phyloP scores from a whole-genome alignment of 1,139 yeast species.

The Blastobotrys apis region DNA sequence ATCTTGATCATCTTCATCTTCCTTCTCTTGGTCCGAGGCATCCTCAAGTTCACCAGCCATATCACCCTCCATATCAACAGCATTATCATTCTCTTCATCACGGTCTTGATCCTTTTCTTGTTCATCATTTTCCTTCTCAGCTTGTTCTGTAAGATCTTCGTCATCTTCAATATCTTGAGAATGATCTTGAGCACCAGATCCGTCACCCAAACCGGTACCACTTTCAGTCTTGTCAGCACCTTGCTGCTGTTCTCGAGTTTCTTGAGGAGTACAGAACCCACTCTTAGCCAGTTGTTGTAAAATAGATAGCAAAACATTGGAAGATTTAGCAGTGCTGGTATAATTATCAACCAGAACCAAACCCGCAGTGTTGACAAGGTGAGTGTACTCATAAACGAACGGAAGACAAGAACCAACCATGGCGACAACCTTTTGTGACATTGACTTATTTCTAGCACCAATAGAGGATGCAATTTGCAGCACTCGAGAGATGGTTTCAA shows the following conservation, averaged over 20 bases:
- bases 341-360: conserved; percentile 19
- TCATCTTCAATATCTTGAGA: conserved; percentile 89
- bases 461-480: neutral
- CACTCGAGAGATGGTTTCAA: neutral
- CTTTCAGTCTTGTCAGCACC: conserved; percentile 47
- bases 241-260: conserved; percentile 62
- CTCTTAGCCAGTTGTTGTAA: conserved; percentile 63
- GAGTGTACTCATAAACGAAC: conserved; percentile 30
- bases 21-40: conserved; percentile 53
- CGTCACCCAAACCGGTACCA: conserved; percentile 98
- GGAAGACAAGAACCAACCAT: conserved; percentile 37
- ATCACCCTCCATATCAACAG: conserved; percentile 92
- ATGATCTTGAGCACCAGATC: conserved; percentile 79
- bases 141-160: conserved; percentile 85
- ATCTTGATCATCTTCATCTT: conserved; percentile 50
- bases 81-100: conserved; percentile 56
- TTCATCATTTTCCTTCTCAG: conserved; percentile 78
- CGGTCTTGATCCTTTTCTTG: conserved; percentile 59
- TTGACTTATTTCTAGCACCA: neutral
- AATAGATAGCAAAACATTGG: conserved; percentile 54
- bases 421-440: conserved; percentile 33
- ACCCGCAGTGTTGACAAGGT: conserved; percentile 24
- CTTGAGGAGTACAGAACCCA: conserved; percentile 93
- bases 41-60: conserved; percentile 93
- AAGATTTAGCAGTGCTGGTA: conserved; percentile 51